These are phyloP conservation scores for Vigna reflexopilosa DNA, from an alignment of 306 rosid species.

Conservation along the genomic window DNA sequence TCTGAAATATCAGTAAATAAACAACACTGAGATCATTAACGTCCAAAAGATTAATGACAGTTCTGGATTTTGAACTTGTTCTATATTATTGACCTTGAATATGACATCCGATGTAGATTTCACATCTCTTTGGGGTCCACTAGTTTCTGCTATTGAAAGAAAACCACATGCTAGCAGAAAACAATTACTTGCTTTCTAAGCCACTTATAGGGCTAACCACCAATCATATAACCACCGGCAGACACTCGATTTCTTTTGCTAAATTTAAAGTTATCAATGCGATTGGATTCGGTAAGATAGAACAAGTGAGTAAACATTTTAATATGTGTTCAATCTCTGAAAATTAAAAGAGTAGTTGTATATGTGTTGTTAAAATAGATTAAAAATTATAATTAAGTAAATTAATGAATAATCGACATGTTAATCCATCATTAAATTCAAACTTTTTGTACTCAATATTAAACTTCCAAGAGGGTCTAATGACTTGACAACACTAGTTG, in stretches of 20 bases:
- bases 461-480: too few relatives aligned
- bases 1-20: not conserved
- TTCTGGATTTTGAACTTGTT: not conserved
- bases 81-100: not conserved
- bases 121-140: not conserved
- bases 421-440: too few relatives aligned
- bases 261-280: too few relatives aligned
- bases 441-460: too few relatives aligned
- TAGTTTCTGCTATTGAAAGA: not conserved
- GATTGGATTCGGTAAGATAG: too few relatives aligned
- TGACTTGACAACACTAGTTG: not conserved
- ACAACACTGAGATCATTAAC: not conserved
- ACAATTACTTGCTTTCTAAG: not conserved
- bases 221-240: not conserved
- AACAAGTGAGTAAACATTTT: too few relatives aligned
- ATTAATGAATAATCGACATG: too few relatives aligned
- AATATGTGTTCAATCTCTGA: too few relatives aligned
- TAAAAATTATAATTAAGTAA: too few relatives aligned
- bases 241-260: too few relatives aligned
- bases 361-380: too few relatives aligned
- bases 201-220: constrained; percentile 4
- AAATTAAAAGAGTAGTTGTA: not conserved
- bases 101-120: not conserved
- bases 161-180: not conserved
- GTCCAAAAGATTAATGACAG: not conserved